Base-by-base conservation (phyloP, 306 rosid genomes). In the Begonia masoniana region DNA sequence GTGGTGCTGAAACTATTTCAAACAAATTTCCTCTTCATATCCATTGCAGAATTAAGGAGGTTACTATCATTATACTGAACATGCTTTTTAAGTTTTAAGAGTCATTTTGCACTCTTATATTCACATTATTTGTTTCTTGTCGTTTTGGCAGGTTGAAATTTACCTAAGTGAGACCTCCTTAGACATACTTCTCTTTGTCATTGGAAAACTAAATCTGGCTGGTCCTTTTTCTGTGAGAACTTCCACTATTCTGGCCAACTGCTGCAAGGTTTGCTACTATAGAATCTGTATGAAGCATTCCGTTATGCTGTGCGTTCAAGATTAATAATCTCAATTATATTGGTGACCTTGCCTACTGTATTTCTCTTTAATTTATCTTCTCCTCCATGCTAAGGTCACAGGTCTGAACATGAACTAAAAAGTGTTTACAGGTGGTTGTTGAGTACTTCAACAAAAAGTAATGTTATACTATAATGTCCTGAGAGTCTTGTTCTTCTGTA, bases 161-260 rank as follows among this genome's bases (percentile, higher is more conserved):
- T 82, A 78, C 71, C 58, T 89, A 56, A 76, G 72, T 52, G 95
- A 89, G 82, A 79, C 71, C 66, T 82, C 97, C 7, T 55, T 89
- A 82, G 97, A 89, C 35, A 69, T 76, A 56, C 72, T 85, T 74
- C 95, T 89, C 82, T 89, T 82, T 70, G 63, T 81, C 52, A 56
- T 80, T 57, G 95, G 95, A 66, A 77, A 75, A 65, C 56, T 89
- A 71, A 57, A 80, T 62, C 60, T 89, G 63, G 81, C 95, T 50
- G 95, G 97, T 65, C 97, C 97, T 70, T 89, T 68, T 66, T 77
- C 76, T 23, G 74, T 89, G 72, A 85, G 58, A 66, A 77, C 77
- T 73, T 73, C 81, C 54, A 68, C 68, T 71, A 61, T 80, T 69
- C 68, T 76, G 66, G 82, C 77, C 58, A 82, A 89, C 68, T 74